Evolutionary conservation across 169 alveolate genomes (phyloP), one percentile per base, ranked within the genome.

Genomic region (Toxoplasma gondii): DNA sequence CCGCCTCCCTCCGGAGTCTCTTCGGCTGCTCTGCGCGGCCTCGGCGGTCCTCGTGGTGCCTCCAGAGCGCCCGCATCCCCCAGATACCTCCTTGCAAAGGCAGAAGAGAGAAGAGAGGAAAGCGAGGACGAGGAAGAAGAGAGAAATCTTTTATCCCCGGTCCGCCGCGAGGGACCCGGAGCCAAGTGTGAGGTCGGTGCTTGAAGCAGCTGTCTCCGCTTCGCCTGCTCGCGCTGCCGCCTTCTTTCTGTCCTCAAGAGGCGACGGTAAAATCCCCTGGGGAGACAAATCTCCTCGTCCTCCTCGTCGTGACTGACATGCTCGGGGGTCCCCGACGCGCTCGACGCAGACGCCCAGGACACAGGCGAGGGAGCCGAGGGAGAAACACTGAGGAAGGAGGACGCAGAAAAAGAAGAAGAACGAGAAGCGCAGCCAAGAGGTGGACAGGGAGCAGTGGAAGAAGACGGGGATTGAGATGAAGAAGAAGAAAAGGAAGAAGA

Each of bases 261-360:
- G 10, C 86, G 4, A 41, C 86, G n/a, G 24, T 78, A 78, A n/a
- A 78, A 78, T 1, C 86, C 86, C 39, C 44, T 17, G 29, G 86
- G 86, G 39, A 78, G 45, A 19, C 86, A n/a, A 19, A 78, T 27
- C 38, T 41, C 34, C 19, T 64, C 31, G 36, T 82, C 67, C 31
- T 39, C 64, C 38, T 43, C 64, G 36, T 43, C 90, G 90, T 82
- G 90, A 31, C 90, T 82, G 24, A 82, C 64, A 67, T 44, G 90
- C 49, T 74, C 27, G 24, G 45, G 39, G 45, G 84, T n/a, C 84
- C 27, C 84, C 17, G 84, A 74, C 12, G 16, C 1, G 27, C 44
- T 12, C n/a, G n/a, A n/a, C 2, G 43, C n/a, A 0, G 84, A 31
- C 1, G 43, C 44, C 38, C 44, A 36, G 12, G 45, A 34, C 24